Evolutionary conservation across 306 rosid species (phyloP).

Genomic region (Adenanthera pavonina): DNA sequence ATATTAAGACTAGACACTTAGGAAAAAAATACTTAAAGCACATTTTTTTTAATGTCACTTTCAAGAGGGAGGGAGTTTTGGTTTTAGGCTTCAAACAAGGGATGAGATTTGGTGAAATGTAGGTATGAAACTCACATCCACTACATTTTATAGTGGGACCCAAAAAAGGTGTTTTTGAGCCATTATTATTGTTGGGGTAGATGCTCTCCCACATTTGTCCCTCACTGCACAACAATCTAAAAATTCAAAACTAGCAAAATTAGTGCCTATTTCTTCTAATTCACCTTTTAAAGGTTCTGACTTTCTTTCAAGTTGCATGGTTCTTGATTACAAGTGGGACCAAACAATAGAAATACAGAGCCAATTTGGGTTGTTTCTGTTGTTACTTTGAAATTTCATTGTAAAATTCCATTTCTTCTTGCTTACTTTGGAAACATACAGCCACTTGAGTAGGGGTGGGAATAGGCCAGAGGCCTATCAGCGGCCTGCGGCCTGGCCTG

Average conservation of each 20-base stretch:
- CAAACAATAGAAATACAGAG: background rate
- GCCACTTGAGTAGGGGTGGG: too few relatives aligned
- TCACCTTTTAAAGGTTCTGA: slow-evolving; percentile 10
- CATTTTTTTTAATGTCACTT: background rate
- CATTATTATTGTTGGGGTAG: background rate
- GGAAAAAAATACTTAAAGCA: background rate
- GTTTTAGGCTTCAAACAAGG: background rate
- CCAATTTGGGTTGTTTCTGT: background rate
- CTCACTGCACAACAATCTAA: background rate
- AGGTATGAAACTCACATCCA: background rate
- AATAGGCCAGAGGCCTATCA: too few relatives aligned
- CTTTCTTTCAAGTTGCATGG: background rate
- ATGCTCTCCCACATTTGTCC: background rate
- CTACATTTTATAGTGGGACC: slow-evolving; percentile 27
- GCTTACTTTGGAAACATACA: background rate
- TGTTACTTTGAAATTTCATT: background rate
- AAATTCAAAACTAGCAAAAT: slow-evolving; percentile 29
- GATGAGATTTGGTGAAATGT: background rate
- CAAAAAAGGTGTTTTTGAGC: background rate
- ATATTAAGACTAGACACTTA: background rate
- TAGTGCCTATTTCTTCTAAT: slow-evolving; percentile 3
- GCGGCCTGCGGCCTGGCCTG: too few relatives aligned
- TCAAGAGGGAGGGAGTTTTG: too few relatives aligned
- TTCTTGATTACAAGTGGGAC: background rate
- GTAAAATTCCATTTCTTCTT: background rate